Percentiles rank a stretch among this genome's conserved stretches.
Evolutionary conservation across 192 early-diverging fungal genomes (phyloP).

Genomic region (Nowakowskiella sp.): DNA sequence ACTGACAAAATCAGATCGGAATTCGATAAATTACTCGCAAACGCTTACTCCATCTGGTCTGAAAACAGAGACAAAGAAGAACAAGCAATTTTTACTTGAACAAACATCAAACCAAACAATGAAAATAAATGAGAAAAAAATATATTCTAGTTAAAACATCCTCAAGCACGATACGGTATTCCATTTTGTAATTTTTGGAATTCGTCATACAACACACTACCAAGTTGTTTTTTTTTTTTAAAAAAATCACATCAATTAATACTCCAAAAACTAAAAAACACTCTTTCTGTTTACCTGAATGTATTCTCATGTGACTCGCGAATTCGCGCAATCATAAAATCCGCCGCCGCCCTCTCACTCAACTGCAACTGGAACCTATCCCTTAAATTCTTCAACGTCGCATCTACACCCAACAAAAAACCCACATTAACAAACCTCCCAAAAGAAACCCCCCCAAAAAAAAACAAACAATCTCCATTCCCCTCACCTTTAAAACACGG

Average conservation of each 20-base stretch:
- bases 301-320: constrained; percentile 87
- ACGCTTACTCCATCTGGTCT: constrained; percentile 10
- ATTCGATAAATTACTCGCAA: constrained; percentile 28
- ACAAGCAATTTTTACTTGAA: constrained; percentile 17
- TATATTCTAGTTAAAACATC: too few species aligned
- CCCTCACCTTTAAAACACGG: constrained; percentile 86
- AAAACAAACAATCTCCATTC: background rate
- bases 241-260: background rate
- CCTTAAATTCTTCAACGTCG: constrained; percentile 74
- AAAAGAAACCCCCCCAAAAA: too few species aligned
- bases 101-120: too few species aligned
- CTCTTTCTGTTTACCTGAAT: constrained; percentile 43
- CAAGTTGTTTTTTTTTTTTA: background rate
- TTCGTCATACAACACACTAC: constrained; percentile 39
- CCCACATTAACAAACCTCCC: constrained; percentile 6
- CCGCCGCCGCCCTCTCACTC: constrained; percentile 83
- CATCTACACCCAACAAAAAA: constrained; percentile 41
- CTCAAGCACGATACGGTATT: constrained; percentile 41
- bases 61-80: constrained; percentile 32
- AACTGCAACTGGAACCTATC: constrained; percentile 83
- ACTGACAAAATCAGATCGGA: constrained; percentile 26
- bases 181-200: constrained; percentile 54
- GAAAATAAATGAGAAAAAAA: too few species aligned
- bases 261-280: background rate
- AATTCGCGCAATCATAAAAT: constrained; percentile 90